These are phyloP conservation scores for Lichtheimia corymbifera DNA, from an alignment of 371 early-diverging fungal genomes.

Conservation along the genomic window DNA sequence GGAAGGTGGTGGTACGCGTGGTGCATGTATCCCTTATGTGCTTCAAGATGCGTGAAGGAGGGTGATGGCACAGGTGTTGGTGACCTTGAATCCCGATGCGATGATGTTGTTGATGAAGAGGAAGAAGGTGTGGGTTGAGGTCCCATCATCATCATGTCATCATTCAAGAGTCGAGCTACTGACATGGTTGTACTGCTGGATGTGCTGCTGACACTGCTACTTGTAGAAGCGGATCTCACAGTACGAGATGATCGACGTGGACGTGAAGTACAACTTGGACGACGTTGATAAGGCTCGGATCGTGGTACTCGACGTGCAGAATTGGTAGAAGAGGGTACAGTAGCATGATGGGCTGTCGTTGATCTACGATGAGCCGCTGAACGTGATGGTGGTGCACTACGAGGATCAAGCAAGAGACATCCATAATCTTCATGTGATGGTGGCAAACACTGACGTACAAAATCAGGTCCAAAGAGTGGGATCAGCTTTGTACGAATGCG, in stretches of 20 bases:
- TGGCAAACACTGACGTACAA: conserved; percentile 52
- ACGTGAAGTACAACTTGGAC: not conserved
- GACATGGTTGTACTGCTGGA: conserved; percentile 1
- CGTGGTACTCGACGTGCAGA: not conserved
- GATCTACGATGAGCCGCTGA: conserved; percentile 7
- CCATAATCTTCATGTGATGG: conserved; percentile 56
- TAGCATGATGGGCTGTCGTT: not conserved
- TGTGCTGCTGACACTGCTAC: not conserved
- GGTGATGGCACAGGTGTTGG: not conserved
- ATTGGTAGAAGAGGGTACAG: not conserved
- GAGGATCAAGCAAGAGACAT: conserved; percentile 41
- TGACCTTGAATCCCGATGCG: not conserved
- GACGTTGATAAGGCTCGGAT: not conserved
- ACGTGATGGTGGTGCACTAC: conserved; percentile 16
- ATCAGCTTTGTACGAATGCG: conserved; percentile 60
- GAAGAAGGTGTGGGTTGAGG: not conserved
- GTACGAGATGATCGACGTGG: conserved; percentile 1
- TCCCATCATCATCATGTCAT: conserved; percentile 1
- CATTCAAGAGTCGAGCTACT: conserved; percentile 8
- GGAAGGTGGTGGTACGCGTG: conserved; percentile 4
- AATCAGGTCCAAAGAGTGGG: conserved; percentile 63
- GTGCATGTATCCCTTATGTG: not conserved
- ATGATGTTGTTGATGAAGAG: not conserved
- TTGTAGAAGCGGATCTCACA: not conserved
- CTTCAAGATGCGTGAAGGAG: not conserved